phyloP scores from a whole-genome alignment of 148 eudicot genomes.

The Oxyria digyna region DNA sequence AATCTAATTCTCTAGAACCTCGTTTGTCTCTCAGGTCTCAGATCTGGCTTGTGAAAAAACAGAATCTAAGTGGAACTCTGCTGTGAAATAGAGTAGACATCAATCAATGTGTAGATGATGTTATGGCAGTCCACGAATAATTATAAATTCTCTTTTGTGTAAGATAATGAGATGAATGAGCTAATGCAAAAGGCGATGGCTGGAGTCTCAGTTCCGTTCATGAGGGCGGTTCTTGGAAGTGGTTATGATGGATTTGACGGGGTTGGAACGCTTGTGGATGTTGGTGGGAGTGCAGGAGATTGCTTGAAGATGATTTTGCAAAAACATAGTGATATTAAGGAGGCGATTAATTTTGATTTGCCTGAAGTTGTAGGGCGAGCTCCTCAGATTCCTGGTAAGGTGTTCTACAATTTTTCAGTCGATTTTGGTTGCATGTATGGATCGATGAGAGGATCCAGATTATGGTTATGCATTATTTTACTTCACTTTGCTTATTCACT shows the following conservation, averaged over 20 bases:
- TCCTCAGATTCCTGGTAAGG: slow-evolving; percentile 34
- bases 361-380: slow-evolving; percentile 54
- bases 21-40: no score
- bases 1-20: no score
- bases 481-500: neutral
- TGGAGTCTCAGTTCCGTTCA: slow-evolving; percentile 46
- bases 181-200: slow-evolving; percentile 49
- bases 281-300: slow-evolving; percentile 56
- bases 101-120: no score
- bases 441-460: neutral
- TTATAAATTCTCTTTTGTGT: no score
- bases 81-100: no score
- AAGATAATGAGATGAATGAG: slow-evolving; percentile 37
- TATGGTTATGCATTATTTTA: neutral
- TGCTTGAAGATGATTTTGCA: slow-evolving; percentile 43
- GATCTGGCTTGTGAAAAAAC: no score
- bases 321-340: slow-evolving; percentile 23
- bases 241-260: slow-evolving; percentile 43
- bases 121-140: no score
- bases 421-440: neutral
- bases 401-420: neutral
- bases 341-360: slow-evolving; percentile 44
- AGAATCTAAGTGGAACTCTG: no score
- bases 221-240: slow-evolving; percentile 33
- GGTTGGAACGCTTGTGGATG: slow-evolving; percentile 39